Base-by-base conservation (phyloP, 2,329 filamentous ascomycete species). In the Monosporascus sp. region DNA sequence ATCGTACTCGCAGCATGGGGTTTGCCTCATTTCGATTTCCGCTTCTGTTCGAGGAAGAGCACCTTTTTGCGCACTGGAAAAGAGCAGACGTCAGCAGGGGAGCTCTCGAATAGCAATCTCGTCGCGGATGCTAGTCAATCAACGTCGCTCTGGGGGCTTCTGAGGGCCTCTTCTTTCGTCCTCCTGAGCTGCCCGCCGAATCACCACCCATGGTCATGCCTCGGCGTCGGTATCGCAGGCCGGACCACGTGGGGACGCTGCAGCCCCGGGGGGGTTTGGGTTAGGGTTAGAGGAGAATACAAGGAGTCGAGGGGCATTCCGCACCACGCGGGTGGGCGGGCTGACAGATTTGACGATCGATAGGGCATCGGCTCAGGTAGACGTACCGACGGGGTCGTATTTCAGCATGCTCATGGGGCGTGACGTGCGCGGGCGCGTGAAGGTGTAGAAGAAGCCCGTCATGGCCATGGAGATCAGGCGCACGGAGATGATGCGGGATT, bases 401-500 rank as follows among this genome's bases (percentile, higher is more conserved):
- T 99, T 99, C 64, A 99, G 78, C 90, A 99, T 94, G 76, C 91
- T 95, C 74, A 99, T 82, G 52, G 95, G 92, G 45, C 87, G 80
- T 58, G 91, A 81, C 31, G 83, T 81, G 62, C 94, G 87, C 14
- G 91, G 92, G 54, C 95, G 86, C 63, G 87, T 81, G 72, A 96
- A 85, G 51, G 90, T 95, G 73, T 93, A 92, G 80, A 93, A 99
- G 81, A 91, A 99, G 67, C 94, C 94, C 25, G 94, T 99, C 87
- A 96, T 87, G 70, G 94, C 94, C 94, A 99, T 99, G 59, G 91
- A 96, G 71, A 99, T 79, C 62, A 99, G 87, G 70, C 94, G 92
- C 71, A 97, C 93, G 69, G 89, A 83, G 70, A 99, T 87, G 61
- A 93, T 87, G 71, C 95, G 90, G 68, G 92, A 89, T 80, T 97